Evolutionary conservation across 768 basidiomycete species (phyloP).

Genomic region (Boletus tomentosulus): DNA sequence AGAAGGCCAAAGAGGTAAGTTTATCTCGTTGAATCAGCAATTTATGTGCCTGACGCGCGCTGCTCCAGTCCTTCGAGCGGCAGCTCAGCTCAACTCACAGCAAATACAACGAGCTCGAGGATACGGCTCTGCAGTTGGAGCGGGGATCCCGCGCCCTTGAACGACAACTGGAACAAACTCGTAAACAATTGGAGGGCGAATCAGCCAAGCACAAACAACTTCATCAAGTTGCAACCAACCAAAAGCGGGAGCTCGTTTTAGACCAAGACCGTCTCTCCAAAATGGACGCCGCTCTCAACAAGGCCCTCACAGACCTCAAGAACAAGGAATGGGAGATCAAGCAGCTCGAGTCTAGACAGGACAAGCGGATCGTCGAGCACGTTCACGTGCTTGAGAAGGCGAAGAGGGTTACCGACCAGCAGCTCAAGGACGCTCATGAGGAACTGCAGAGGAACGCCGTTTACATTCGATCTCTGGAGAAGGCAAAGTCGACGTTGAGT

Average conservation of each 20-base stretch:
- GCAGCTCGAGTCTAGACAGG: slow-evolving; percentile 80
- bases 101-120: slow-evolving; percentile 85
- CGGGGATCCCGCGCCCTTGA: slow-evolving; percentile 73
- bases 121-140: slow-evolving; percentile 78
- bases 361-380: slow-evolving; percentile 99
- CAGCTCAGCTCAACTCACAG: slow-evolving; percentile 68
- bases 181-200: slow-evolving; percentile 75
- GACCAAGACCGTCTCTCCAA: slow-evolving; percentile 67
- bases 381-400: slow-evolving; percentile 95
- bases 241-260: slow-evolving; percentile 66
- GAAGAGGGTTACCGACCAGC: slow-evolving; percentile 89
- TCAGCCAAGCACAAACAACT: slow-evolving; percentile 66
- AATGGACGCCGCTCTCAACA: slow-evolving; percentile 76
- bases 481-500: slow-evolving; percentile 66
- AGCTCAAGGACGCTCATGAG: slow-evolving; percentile 74
- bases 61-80: slow-evolving; percentile 63
- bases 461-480: slow-evolving; percentile 84
- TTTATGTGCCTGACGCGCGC: not conserved
- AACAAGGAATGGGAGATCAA: slow-evolving; percentile 82
- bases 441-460: slow-evolving; percentile 71
- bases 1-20: slow-evolving; percentile 70
- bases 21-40: not conserved
- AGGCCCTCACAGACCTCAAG: slow-evolving; percentile 75
- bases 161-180: slow-evolving; percentile 64
- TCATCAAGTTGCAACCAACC: slow-evolving; percentile 57